These are phyloP conservation scores for Gymnopilus dilepis DNA, from an alignment of 768 basidiomycete species.

Conservation along the genomic window DNA sequence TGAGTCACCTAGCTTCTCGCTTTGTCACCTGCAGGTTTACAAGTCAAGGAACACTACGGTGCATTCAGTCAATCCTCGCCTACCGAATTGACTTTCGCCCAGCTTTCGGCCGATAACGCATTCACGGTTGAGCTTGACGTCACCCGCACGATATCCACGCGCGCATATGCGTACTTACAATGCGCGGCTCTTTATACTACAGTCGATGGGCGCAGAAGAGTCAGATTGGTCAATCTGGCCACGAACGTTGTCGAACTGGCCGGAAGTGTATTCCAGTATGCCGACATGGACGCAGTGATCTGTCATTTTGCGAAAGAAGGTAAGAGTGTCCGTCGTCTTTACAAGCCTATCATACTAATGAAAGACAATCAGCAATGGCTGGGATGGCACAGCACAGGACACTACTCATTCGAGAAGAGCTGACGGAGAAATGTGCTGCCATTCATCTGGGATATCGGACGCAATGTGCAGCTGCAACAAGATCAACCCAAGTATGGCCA, in stretches of 20 bases:
- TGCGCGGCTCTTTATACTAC: slow-evolving; percentile 90
- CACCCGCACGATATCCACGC: slow-evolving; percentile 67
- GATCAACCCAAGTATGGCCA: slow-evolving; percentile 72
- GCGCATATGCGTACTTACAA: slow-evolving; percentile 80
- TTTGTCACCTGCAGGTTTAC: slow-evolving; percentile 52
- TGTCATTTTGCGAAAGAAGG: slow-evolving; percentile 79
- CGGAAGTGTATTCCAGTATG: slow-evolving; percentile 90
- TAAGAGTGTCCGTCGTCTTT: too few relatives aligned
- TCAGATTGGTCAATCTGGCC: slow-evolving; percentile 86
- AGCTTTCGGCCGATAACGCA: slow-evolving; percentile 82
- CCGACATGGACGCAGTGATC: slow-evolving; percentile 87
- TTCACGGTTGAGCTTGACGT: slow-evolving; percentile 80
- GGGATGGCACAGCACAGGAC: slow-evolving; percentile 64
- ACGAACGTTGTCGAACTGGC: slow-evolving; percentile 81
- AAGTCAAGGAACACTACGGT: slow-evolving; percentile 68
- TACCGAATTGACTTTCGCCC: slow-evolving; percentile 80
- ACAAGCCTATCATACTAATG: too few relatives aligned
- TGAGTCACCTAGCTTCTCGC: slow-evolving; percentile 26
- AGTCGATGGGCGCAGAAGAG: slow-evolving; percentile 74
- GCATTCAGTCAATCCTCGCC: slow-evolving; percentile 71
- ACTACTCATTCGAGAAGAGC: slow-evolving; percentile 77
- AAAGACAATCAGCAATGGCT: slow-evolving; percentile 85
- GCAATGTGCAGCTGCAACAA: slow-evolving; percentile 83
- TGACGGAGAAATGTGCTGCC: slow-evolving; percentile 84
- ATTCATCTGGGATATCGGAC: slow-evolving; percentile 86